Percentiles rank a stretch among this genome's conserved stretches.
These are phyloP conservation scores for Boletus rubropictus DNA, from an alignment of 768 basidiomycete genomes.

Conservation along the genomic window DNA sequence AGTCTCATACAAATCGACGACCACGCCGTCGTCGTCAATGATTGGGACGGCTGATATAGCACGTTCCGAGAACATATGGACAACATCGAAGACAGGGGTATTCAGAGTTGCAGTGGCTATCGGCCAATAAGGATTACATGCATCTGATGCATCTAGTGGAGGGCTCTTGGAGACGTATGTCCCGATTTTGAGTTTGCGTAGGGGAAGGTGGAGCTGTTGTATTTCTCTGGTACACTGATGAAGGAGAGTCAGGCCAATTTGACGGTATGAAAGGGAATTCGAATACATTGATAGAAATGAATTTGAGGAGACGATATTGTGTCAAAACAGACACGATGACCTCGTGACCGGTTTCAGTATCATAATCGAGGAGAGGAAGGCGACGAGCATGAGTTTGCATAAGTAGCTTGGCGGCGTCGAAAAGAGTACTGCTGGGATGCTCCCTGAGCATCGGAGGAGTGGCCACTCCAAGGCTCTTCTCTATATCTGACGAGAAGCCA, in stretches of 20 bases:
- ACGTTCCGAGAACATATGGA: conserved; percentile 95
- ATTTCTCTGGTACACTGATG: conserved; percentile 80
- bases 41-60: conserved; percentile 97
- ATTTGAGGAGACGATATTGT: conserved; percentile 96
- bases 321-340: conserved; percentile 94
- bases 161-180: conserved; percentile 71
- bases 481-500: conserved; percentile 63
- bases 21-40: conserved; percentile 85
- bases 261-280: not conserved
- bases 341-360: conserved; percentile 91
- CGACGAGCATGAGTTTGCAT: conserved; percentile 95
- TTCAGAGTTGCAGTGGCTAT: conserved; percentile 86
- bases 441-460: conserved; percentile 87
- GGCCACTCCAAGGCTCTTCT: conserved; percentile 85
- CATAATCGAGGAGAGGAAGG: conserved; percentile 87
- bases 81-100: conserved; percentile 95
- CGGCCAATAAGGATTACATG: conserved; percentile 75
- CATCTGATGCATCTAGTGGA: conserved; percentile 42
- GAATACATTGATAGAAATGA: conserved; percentile 92
- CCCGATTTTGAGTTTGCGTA: conserved; percentile 87
- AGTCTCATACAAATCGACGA: conserved; percentile 95
- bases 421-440: conserved; percentile 82
- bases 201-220: conserved; percentile 67
- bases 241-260: conserved; percentile 9
- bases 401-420: conserved; percentile 83